These are phyloP conservation scores for Penicillium hesseltinei DNA, from an alignment of 2,329 filamentous ascomycete species.

Conservation along the genomic window DNA sequence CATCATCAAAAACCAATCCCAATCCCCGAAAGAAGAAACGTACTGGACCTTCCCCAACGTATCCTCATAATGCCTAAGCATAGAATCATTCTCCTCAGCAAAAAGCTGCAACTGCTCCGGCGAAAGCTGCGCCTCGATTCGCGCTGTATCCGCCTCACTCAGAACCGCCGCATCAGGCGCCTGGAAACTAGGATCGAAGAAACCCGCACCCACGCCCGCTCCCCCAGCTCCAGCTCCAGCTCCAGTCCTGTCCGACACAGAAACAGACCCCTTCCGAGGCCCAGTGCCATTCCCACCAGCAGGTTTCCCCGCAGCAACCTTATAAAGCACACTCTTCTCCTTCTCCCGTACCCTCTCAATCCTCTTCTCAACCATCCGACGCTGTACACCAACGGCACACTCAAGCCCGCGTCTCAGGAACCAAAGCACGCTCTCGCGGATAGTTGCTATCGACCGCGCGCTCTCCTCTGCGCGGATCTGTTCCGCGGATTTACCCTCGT, in stretches of 20 bases:
- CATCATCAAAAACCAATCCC: background rate
- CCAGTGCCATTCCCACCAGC: slow-evolving; percentile 14
- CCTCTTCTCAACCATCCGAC: slow-evolving; percentile 88
- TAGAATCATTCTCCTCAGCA: slow-evolving; percentile 85
- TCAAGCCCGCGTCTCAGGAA: slow-evolving; percentile 74
- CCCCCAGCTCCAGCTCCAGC: no score
- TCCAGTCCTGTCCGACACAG: background rate
- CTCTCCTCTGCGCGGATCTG: slow-evolving; percentile 70
- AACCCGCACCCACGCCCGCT: background rate
- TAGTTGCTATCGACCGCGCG: slow-evolving; percentile 63
- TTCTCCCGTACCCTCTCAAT: slow-evolving; percentile 83
- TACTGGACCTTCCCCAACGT: slow-evolving; percentile 93
- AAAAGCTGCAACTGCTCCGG: slow-evolving; percentile 90
- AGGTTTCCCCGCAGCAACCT: slow-evolving; percentile 42
- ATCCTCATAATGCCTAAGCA: slow-evolving; percentile 91
- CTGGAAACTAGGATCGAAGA: slow-evolving; percentile 13
- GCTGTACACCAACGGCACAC: slow-evolving; percentile 73
- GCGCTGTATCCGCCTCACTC: slow-evolving; percentile 34
- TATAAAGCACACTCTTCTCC: slow-evolving; percentile 80
- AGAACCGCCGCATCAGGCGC: slow-evolving; percentile 29
- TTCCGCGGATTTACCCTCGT: slow-evolving; percentile 59
- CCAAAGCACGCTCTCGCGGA: slow-evolving; percentile 81
- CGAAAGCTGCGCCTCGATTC: slow-evolving; percentile 62
- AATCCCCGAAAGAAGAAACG: slow-evolving; percentile 37
- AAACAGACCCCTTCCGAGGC: background rate